Base-by-base conservation (phyloP, 2,329 filamentous ascomycete genomes). In the Thermochaetoides dissita region DNA sequence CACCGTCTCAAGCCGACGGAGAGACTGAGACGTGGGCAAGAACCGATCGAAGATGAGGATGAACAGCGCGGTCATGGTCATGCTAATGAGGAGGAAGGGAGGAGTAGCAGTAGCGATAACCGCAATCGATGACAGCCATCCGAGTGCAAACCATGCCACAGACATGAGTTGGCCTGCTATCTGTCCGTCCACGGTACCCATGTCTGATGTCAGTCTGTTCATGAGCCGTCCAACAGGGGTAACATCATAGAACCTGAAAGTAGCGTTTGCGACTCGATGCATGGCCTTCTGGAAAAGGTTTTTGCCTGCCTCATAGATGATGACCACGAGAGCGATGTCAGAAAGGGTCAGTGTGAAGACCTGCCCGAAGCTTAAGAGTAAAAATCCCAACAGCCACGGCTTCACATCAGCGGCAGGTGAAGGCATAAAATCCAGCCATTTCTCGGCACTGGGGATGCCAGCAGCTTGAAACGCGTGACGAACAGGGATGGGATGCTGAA, bases 181-280 rank as follows among this genome's bases (percentile, higher is more conserved):
- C n/a, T 83, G 81, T 1, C 87, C 87, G 54, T 95, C 88, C 0
- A 94, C 74, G 39, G 85, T 88, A 29, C 83, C 84, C 62, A 94
- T 91, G 54, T 95, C 87, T 1, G 84, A 85, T 0, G 87, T 94
- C 46, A 95, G 69, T 7, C 88, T 76, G 58, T 95, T 95, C 84
- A 94, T 94, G 47, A 95, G 66, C 37, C 88, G 76, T 0, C 88
- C 88, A 0, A 93, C 79, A 0, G 88, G 88, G 0, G 88, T 94
- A 4, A 85, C 77, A 56, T 95, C 88, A 63, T 94, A 91, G 59
- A 88, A 95, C 1, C 86, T 77, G 62, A 95, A 94, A 0, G 81
- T 88, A 0, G 87, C 84, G 52, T 78, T 74, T 55, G 81, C 81
- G 39, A 94, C 84, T 40, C 73, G 74, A 2, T 71, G 64, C 62